phyloP scores from a whole-genome alignment of 2,329 filamentous ascomycete species.

The Cryoendolithus antarcticus region DNA sequence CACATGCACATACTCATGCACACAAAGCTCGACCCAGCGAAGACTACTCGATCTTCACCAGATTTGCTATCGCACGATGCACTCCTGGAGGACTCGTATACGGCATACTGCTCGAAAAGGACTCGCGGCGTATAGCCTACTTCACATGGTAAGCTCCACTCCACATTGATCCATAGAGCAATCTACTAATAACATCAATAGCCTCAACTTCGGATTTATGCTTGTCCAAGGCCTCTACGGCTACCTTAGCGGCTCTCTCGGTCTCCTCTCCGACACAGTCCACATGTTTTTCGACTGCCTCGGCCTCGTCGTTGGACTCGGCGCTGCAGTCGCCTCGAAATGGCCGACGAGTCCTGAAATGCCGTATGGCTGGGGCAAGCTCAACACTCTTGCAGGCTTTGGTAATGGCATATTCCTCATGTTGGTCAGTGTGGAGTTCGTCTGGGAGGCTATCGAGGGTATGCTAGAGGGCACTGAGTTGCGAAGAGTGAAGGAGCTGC shows the following conservation, averaged over 20 bases:
- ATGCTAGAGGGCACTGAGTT: conserved; percentile 75
- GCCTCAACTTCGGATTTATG: conserved; percentile 93
- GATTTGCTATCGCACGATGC: conserved; percentile 56
- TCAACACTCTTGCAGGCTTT: conserved; percentile 91
- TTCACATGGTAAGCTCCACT: conserved; percentile 89
- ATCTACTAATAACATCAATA: too few species aligned
- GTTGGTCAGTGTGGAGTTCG: conserved; percentile 91
- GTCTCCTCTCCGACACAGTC: conserved; percentile 88
- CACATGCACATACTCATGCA: too few species aligned
- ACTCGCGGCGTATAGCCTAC: conserved; percentile 91
- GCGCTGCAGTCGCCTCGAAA: conserved; percentile 89
- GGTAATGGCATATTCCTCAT: conserved; percentile 92
- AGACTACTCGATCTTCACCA: conserved; percentile 57
- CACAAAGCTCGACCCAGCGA: too few species aligned
- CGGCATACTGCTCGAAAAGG: conserved; percentile 76
- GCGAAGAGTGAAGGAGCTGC: conserved; percentile 70
- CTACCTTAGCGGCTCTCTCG: conserved; percentile 82
- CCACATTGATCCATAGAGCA: too few species aligned
- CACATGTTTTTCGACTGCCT: conserved; percentile 99
- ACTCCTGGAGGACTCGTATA: conserved; percentile 66
- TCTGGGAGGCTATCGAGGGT: conserved; percentile 84
- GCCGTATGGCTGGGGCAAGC: conserved; percentile 92
- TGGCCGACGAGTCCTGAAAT: conserved; percentile 85
- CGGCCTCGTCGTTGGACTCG: conserved; percentile 76
- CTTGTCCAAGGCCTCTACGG: conserved; percentile 87